phyloP scores from a whole-genome alignment of 2,329 filamentous ascomycete species.

The Fragosphaeria purpurea region DNA sequence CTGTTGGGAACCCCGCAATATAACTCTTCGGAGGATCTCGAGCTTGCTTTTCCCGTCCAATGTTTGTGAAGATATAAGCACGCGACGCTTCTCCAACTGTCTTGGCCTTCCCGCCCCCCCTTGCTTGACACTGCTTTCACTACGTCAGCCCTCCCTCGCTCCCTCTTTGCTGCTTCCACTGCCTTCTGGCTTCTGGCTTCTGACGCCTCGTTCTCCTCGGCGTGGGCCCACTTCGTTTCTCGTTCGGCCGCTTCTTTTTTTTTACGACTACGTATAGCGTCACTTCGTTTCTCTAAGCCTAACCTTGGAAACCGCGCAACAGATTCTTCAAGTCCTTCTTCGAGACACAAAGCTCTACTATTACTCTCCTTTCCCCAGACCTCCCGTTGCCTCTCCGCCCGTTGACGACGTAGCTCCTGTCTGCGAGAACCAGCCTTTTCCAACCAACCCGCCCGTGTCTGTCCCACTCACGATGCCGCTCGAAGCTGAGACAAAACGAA shows the following conservation, averaged over 20 bases:
- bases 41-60: background rate
- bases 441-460: constrained; percentile 43
- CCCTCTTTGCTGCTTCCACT: background rate
- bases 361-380: constrained; percentile 23
- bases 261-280: too few relatives aligned
- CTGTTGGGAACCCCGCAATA: constrained; percentile 5
- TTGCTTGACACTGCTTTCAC: background rate
- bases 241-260: background rate
- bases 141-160: background rate
- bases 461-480: constrained; percentile 51
- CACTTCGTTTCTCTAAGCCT: too few relatives aligned
- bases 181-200: background rate
- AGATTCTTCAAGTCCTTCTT: constrained; percentile 37
- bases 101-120: background rate
- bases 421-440: constrained; percentile 48
- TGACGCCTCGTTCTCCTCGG: background rate
- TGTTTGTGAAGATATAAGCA: background rate
- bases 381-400: constrained; percentile 31
- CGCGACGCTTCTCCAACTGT: background rate
- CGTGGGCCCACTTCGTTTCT: too few relatives aligned
- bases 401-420: constrained; percentile 30
- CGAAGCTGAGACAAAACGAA: constrained; percentile 62
- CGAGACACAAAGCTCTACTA: constrained; percentile 37
- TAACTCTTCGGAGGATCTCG: background rate
- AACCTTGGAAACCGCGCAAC: background rate